phyloP scores from a whole-genome alignment of 495 filamentous ascomycete genomes.

The Chaetomium fimeti region DNA sequence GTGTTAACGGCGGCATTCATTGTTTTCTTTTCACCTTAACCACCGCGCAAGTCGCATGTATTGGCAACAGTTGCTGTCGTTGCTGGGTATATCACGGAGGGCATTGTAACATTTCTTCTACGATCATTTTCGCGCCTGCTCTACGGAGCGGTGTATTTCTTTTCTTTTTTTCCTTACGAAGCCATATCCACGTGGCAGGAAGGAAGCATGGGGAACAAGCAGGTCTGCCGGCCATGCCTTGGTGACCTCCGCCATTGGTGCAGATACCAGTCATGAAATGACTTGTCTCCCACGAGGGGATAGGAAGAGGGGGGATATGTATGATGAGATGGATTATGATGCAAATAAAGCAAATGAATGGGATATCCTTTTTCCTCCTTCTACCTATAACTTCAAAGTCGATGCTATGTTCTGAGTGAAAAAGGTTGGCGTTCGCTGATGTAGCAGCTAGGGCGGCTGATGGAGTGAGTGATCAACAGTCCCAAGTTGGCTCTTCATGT shows the following conservation, averaged over 20 bases:
- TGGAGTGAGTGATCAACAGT: too few species aligned
- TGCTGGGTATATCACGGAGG: not conserved
- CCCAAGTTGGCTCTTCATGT: too few species aligned
- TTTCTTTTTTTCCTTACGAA: constrained; percentile 5
- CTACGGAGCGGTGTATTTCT: not conserved
- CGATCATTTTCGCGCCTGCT: not conserved
- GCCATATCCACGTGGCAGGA: not conserved
- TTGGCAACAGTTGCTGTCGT: not conserved
- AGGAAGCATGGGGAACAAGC: not conserved
- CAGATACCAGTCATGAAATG: not conserved
- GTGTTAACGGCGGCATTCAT: not conserved
- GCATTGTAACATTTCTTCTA: not conserved
- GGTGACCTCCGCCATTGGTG: not conserved
- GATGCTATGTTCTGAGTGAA: not conserved
- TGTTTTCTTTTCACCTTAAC: not conserved
- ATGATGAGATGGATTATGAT: constrained; percentile 8
- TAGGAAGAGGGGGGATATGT: not conserved
- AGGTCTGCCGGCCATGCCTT: not conserved
- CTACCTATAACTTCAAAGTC: not conserved
- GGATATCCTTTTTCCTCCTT: not conserved
- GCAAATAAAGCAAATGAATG: not conserved
- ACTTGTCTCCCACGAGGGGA: not conserved
- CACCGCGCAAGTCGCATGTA: not conserved
- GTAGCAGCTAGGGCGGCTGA: too few species aligned
- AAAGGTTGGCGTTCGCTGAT: too few species aligned